Evolutionary conservation across 225 moss, liverwort and hornwort species (phyloP).

Genomic region (Pseudisothecium myosuroides): DNA sequence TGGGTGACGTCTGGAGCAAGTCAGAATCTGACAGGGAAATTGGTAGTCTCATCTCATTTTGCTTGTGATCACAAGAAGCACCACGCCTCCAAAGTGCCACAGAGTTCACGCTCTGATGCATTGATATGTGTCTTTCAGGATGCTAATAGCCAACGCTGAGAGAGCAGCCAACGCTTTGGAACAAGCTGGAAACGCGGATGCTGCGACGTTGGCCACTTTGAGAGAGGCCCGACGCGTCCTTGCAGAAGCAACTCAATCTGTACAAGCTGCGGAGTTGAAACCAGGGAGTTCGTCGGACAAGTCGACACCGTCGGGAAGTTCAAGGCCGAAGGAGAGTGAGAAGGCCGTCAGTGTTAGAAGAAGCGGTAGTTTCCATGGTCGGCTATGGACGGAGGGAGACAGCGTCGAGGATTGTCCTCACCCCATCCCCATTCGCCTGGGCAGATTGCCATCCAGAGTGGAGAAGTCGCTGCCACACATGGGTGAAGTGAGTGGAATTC

Average conservation of each 20-base stretch:
- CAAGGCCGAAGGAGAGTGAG: neutral
- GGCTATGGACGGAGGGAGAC: slow-evolving; percentile 14
- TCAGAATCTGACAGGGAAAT: neutral
- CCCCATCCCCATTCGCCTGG: slow-evolving; percentile 13
- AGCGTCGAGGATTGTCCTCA: slow-evolving; percentile 21
- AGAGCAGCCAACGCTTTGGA: slow-evolving; percentile 37
- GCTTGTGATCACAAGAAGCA: neutral
- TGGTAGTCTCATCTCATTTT: neutral
- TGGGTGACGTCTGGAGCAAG: neutral
- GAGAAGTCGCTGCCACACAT: neutral
- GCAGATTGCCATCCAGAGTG: neutral
- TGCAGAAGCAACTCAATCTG: slow-evolving; percentile 25
- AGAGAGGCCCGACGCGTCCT: slow-evolving; percentile 28
- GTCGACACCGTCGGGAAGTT: neutral
- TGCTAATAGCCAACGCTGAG: slow-evolving; percentile 35
- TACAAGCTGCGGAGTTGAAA: slow-evolving; percentile 18
- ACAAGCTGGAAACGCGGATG: slow-evolving; percentile 12
- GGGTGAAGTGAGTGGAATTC: neutral
- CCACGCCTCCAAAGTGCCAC: neutral
- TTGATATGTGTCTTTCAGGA: slow-evolving; percentile 4
- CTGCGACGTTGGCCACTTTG: slow-evolving; percentile 21
- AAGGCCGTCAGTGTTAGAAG: neutral
- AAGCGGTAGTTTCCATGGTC: neutral
- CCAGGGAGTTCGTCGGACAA: neutral
- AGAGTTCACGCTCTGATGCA: neutral